phyloP scores from a whole-genome alignment of 441 rosid species.

The Brassica balearica region DNA sequence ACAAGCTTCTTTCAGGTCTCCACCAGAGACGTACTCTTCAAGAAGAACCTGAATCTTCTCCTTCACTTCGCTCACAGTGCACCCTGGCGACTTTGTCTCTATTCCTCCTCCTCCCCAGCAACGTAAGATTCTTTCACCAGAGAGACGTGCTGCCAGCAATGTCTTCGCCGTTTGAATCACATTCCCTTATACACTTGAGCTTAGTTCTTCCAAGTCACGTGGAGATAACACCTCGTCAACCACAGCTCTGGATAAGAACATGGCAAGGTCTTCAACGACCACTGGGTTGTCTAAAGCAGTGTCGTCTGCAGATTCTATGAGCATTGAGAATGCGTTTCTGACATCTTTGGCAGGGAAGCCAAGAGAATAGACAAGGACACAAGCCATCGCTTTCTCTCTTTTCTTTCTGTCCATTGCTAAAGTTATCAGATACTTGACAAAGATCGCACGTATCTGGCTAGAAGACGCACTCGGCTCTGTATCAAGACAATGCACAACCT shows the following conservation, averaged over 20 bases:
- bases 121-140: slow-evolving; percentile 79
- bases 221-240: slow-evolving; percentile 90
- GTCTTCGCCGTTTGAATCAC: slow-evolving; percentile 83
- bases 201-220: slow-evolving; percentile 70
- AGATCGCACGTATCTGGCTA: slow-evolving; percentile 67
- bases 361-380: slow-evolving; percentile 72
- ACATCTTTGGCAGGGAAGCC: slow-evolving; percentile 72
- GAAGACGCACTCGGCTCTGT: slow-evolving; percentile 54
- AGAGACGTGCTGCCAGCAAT: slow-evolving; percentile 71
- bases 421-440: slow-evolving; percentile 74
- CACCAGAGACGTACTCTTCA: slow-evolving; percentile 85
- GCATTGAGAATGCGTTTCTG: slow-evolving; percentile 63
- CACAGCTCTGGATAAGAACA: slow-evolving; percentile 84
- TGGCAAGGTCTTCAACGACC: slow-evolving; percentile 83
- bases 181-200: slow-evolving; percentile 54
- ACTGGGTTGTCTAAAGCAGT: slow-evolving; percentile 81
- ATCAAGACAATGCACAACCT: slow-evolving; percentile 68
- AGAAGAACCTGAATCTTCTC: slow-evolving; percentile 69
- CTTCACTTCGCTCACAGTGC: slow-evolving; percentile 78
- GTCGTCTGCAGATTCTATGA: slow-evolving; percentile 85
- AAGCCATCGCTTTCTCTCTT: slow-evolving; percentile 93
- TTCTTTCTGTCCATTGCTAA: slow-evolving; percentile 88
- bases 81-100: slow-evolving; percentile 58
- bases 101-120: slow-evolving; percentile 86
- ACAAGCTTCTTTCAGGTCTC: slow-evolving; percentile 72